Percentiles rank a stretch among this genome's conserved stretches.
Evolutionary conservation across 345 rosid genomes (phyloP).

Genomic region (Pseudoturritis turrita): DNA sequence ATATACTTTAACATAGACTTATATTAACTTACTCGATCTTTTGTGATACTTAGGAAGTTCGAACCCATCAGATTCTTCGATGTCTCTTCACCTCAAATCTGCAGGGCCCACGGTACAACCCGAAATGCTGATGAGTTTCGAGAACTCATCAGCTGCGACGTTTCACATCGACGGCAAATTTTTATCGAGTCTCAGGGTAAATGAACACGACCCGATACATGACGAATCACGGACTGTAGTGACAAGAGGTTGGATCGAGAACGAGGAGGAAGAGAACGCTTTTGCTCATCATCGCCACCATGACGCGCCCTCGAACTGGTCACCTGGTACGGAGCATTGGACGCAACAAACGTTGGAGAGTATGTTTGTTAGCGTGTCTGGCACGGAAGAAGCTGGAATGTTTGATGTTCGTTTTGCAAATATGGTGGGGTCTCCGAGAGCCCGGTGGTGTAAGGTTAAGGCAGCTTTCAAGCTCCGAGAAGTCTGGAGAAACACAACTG

Average conservation of each 20-base stretch:
- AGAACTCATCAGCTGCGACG: constrained; percentile 3
- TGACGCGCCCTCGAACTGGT: constrained; percentile 21
- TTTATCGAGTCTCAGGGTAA: not conserved
- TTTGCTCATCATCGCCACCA: constrained; percentile 24
- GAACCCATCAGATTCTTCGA: constrained; percentile 1
- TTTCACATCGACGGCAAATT: constrained; percentile 16
- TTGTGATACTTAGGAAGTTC: not conserved
- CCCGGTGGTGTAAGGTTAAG: constrained; percentile 67
- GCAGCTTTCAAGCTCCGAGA: constrained; percentile 48
- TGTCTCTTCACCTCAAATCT: not conserved
- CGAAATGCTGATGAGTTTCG: constrained; percentile 28
- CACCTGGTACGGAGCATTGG: constrained; percentile 32
- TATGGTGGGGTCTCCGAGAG: constrained; percentile 35
- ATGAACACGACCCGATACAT: not conserved
- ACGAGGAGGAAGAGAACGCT: constrained; percentile 13
- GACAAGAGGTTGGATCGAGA: not conserved
- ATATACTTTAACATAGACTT: not conserved
- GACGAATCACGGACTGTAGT: not conserved
- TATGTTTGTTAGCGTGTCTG: constrained; percentile 30
- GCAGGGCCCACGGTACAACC: constrained; percentile 17
- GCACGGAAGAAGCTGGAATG: constrained; percentile 21
- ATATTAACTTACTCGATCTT: not conserved
- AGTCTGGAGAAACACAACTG: constrained; percentile 23
- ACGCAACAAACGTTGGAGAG: constrained; percentile 18
- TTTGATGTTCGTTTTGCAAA: constrained; percentile 21